Evolutionary conservation across 345 rosid species (phyloP).

Genomic region (Gossypium australe): DNA sequence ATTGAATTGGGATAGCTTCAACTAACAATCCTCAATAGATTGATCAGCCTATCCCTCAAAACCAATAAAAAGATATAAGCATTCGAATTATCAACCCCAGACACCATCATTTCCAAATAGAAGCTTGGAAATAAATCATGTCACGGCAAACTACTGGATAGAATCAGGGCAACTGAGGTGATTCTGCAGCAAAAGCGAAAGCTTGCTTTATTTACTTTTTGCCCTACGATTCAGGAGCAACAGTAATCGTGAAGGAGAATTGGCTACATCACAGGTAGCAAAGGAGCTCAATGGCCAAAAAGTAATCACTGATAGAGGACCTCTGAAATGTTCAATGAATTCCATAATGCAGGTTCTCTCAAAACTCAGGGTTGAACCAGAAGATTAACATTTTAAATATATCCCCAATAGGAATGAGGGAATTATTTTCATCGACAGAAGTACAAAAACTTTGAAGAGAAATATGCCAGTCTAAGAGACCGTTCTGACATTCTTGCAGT

Average conservation of each 20-base stretch:
- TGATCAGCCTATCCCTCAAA: neutral
- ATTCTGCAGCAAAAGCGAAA: neutral
- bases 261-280: neutral
- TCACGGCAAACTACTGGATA: neutral
- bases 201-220: neutral
- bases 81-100: neutral
- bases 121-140: neutral
- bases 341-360: neutral
- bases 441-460: neutral
- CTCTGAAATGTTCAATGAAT: neutral
- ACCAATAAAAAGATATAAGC: neutral
- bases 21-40: neutral
- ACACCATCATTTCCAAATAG: neutral
- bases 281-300: neutral
- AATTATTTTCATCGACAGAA: neutral
- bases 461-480: neutral
- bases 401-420: neutral
- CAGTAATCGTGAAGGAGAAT: neutral
- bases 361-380: neutral
- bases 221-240: neutral
- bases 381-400: neutral
- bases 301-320: neutral
- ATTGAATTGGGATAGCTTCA: neutral
- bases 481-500: neutral
- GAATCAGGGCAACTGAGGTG: neutral